Conservation (phyloP, 2,329 filamentous ascomycete genomes). For the Dendryphion nanum region DNA sequence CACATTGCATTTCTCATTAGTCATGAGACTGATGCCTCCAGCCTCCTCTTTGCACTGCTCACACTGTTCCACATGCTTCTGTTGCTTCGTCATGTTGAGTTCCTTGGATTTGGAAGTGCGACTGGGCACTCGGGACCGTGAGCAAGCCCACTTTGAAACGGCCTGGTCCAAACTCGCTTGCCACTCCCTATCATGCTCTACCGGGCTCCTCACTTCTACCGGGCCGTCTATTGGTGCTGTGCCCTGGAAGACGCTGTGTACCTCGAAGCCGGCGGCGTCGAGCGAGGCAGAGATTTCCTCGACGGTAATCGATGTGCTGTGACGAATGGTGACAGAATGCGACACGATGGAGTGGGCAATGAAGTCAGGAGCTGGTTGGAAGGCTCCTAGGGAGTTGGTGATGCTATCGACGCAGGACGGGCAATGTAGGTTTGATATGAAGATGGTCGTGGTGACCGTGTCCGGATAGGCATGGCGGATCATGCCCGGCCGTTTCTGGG, state of each 20-base stretch:
- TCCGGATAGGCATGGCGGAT: slow-evolving; percentile 13
- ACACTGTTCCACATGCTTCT: slow-evolving; percentile 33
- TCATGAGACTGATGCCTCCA: slow-evolving; percentile 19
- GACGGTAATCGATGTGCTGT: slow-evolving; percentile 45
- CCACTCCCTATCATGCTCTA: slow-evolving; percentile 24
- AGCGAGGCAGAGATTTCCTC: slow-evolving; percentile 47
- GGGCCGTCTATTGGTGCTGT: slow-evolving; percentile 12
- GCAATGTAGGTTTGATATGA: slow-evolving; percentile 66
- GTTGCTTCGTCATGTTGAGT: slow-evolving; percentile 29
- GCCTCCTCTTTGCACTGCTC: slow-evolving; percentile 33
- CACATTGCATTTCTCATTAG: slow-evolving; percentile 9
- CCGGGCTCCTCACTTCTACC: slow-evolving; percentile 13
- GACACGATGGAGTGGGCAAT: slow-evolving; percentile 71
- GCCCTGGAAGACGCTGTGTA: slow-evolving; percentile 49
- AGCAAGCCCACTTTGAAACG: slow-evolving; percentile 27
- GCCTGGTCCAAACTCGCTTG: slow-evolving; percentile 36
- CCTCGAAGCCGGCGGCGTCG: slow-evolving; percentile 59
- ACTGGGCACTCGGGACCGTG: too few species aligned
- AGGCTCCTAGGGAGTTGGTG: slow-evolving; percentile 52
- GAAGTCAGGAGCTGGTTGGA: slow-evolving; percentile 52
- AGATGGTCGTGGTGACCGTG: slow-evolving; percentile 54
- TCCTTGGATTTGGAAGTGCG: not conserved
- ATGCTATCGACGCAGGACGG: slow-evolving; percentile 71
- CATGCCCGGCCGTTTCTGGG: slow-evolving; percentile 6
- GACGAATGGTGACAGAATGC: slow-evolving; percentile 64